phyloP scores from a whole-genome alignment of 352 stramenopile genomes.

The Phytophthora crassamura region DNA sequence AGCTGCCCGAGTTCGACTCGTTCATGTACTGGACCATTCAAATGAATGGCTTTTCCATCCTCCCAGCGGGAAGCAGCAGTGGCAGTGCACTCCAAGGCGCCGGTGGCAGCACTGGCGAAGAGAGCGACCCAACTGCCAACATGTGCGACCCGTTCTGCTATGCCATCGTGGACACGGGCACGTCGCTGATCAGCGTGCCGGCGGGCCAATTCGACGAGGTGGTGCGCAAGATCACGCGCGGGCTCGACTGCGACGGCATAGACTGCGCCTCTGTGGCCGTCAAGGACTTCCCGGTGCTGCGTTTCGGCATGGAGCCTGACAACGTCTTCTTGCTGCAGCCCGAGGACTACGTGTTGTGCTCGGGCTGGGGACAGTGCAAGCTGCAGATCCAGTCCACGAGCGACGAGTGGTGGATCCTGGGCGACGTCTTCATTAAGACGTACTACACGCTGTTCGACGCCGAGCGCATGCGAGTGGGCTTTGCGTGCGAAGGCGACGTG shows the following conservation, averaged over 20 bases:
- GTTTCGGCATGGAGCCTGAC: constrained; percentile 85
- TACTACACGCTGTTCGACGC: constrained; percentile 93
- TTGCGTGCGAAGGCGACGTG: constrained; percentile 83
- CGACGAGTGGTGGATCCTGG: constrained; percentile 90
- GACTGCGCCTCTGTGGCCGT: constrained; percentile 61
- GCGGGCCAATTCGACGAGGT: constrained; percentile 71
- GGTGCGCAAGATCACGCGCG: constrained; percentile 61
- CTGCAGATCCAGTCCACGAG: constrained; percentile 80
- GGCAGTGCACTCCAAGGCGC: background rate
- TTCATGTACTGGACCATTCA: constrained; percentile 90
- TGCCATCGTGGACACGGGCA: constrained; percentile 90
- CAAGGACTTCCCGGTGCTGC: constrained; percentile 70
- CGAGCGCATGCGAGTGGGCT: constrained; percentile 88
- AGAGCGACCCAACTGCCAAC: constrained; percentile 39
- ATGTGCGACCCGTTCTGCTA: constrained; percentile 84
- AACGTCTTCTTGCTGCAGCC: constrained; percentile 87
- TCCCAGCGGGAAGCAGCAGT: constrained; percentile 4
- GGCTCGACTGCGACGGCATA: constrained; percentile 72
- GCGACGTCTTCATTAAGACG: constrained; percentile 91
- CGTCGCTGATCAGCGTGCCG: constrained; percentile 87
- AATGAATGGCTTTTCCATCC: constrained; percentile 67
- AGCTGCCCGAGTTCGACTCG: constrained; percentile 76
- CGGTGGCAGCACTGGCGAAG: background rate
- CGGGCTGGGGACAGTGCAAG: constrained; percentile 73
- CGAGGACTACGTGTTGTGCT: constrained; percentile 83